Evolutionary conservation across 2,329 filamentous ascomycete species (phyloP).

Genomic region (Aspergillus flavus): DNA sequence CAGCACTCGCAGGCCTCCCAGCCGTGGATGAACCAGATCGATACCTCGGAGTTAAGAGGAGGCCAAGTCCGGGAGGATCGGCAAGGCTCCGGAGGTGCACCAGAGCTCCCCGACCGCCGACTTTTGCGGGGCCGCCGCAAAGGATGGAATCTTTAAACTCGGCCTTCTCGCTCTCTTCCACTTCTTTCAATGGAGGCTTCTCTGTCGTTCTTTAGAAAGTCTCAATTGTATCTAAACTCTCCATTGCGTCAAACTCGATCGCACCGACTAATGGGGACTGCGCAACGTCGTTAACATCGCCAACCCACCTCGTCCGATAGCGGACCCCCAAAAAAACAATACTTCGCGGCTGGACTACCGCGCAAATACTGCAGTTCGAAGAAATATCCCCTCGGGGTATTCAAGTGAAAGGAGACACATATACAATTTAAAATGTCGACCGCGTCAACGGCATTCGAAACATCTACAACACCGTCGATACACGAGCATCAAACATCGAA

Average conservation of each 20-base stretch:
- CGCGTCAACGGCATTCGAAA: conserved; percentile 16
- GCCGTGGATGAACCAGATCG: neutral
- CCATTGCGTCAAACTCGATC: neutral
- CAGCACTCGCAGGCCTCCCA: no score
- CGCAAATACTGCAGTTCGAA: neutral
- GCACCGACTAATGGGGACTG: neutral
- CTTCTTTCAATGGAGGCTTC: conserved; percentile 4
- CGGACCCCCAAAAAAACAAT: neutral
- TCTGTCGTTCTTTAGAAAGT: neutral
- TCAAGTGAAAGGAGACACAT: neutral
- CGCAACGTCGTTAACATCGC: neutral
- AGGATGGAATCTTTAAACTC: conserved; percentile 1
- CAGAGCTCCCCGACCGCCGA: conserved; percentile 9
- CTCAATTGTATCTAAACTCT: neutral
- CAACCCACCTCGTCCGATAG: conserved; percentile 4
- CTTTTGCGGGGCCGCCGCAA: conserved; percentile 12
- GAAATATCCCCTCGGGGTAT: neutral
- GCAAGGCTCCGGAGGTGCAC: conserved; percentile 1
- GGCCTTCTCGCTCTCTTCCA: neutral
- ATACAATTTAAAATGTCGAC: conserved; percentile 24
- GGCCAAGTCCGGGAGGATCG: neutral
- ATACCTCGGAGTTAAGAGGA: neutral
- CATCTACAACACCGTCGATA: conserved; percentile 7
- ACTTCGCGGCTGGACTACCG: neutral
- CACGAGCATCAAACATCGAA: conserved; percentile 9